A percentile compares a stretch with the other conserved stretches of the same genome.
phyloP scores from a whole-genome alignment of 345 rosid genomes.

The Eucalyptus erythrocorys region DNA sequence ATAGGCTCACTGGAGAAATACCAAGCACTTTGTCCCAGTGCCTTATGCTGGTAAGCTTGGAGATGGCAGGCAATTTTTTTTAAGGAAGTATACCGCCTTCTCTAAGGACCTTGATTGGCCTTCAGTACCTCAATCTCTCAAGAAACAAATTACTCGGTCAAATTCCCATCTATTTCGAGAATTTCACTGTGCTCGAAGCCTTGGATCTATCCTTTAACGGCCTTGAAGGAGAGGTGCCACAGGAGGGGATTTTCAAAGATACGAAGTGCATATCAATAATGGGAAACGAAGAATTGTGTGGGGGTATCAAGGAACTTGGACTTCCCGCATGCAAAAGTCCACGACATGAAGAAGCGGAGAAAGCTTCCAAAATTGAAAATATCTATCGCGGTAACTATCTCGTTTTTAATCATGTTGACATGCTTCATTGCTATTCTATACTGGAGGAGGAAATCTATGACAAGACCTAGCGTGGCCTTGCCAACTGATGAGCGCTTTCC shows the following conservation, averaged over 20 bases:
- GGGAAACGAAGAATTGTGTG: not conserved
- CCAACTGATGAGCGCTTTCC: not conserved
- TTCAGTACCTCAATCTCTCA: not conserved
- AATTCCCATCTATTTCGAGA: not conserved
- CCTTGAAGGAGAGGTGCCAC: not conserved
- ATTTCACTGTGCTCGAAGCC: rapidly evolving
- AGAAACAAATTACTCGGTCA: too few species aligned
- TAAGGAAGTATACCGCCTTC: not conserved
- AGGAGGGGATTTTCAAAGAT: not conserved
- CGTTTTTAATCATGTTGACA: not conserved
- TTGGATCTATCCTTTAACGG: not conserved
- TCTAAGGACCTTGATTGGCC: not conserved
- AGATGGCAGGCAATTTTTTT: not conserved
- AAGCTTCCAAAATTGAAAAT: not conserved
- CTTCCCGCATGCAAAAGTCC: not conserved
- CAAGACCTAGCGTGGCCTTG: rapidly evolving
- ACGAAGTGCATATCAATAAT: rapidly evolving
- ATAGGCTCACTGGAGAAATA: not conserved
- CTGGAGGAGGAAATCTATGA: not conserved
- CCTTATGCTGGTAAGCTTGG: not conserved
- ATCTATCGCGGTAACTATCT: too few species aligned
- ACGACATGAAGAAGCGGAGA: rapidly evolving
- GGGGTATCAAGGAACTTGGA: not conserved
- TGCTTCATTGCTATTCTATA: not conserved
- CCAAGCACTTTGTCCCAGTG: not conserved